Evolutionary conservation across 192 early-diverging fungal species (phyloP), one percentile per base, ranked within the genome.

Genomic region (Entophlyctis luteolus): DNA sequence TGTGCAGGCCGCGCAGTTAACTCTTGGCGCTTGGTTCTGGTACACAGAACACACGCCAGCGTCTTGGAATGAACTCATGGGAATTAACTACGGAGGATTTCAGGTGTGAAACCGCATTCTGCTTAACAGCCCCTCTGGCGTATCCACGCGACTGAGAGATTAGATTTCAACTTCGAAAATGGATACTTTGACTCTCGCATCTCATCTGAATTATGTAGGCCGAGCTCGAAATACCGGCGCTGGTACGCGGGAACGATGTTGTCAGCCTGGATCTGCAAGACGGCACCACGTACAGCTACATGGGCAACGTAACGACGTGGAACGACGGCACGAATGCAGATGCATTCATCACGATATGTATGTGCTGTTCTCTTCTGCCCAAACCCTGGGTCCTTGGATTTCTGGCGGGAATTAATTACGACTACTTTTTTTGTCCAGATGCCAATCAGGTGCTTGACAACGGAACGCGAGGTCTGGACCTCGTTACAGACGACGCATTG

Each of bases 221-320:
- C n/a, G n/a, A n/a, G n/a, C n/a, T n/a, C n/a, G n/a, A n/a, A n/a
- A n/a, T n/a, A n/a, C n/a, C 22, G 10, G 49, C 49, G 5, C 49
- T 52, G 49, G 28, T 36, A 18, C 55, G 33, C 1, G 55, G 37
- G n/a, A 42, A 10, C 27, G 35, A 12, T 49, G 36, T 6, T 27
- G 58, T 50, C 48, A 59, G 20, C 25, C 48, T 49, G 28, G 31
- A 4, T 53, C 68, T 8, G 28, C 67, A 23, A 32, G 46, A 18
- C 14, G 29, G 67, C 3, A 20, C 55, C 4, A 49, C 70, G 0
- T 35, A 69, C 4, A 58, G 71, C 25, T 67, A 68, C 32, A 37
- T 80, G 28, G 62, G 74, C 10, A 70, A 74, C 47, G 57, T 77
- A 37, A 59, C 68, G 23, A 72, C 70, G 23, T 86, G 82, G 82